Evolutionary conservation across 75 land plant genomes (phyloP), one percentile per base, ranked within the genome.

Genomic region (Chamaecyparis obtusa): DNA sequence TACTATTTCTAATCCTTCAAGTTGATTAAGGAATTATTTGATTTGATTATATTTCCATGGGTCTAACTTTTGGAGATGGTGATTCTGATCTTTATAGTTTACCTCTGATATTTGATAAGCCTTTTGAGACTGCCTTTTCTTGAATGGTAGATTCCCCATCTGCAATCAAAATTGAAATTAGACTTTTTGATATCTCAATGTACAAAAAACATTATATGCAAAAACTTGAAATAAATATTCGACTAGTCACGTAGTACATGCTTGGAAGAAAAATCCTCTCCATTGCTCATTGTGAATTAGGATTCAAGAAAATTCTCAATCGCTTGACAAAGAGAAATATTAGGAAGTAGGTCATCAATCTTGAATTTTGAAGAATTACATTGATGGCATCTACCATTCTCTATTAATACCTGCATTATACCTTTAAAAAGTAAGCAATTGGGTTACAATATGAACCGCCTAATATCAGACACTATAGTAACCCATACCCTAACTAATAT

Each of bases 81-180:
- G 90, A 88, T 57, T 90, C 72, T 32, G 89, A 94, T 87, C 82
- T 85, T 36, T 64, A 44, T 36, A 60, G 83, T 69, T 90, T 83
- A 54, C 85, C 85, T 87, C 89, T 88, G 35, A 69, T 87, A 19
- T 88, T 81, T 71, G 95, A 88, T 5, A 84, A 80, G 80, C 93
- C 90, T 84, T 89, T 89, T 85, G 95, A 89, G 16, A 80, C 46
- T 19, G 90, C 94, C 57, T 90, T 91, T 55, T 57, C 89, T 83
- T 91, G 93, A 76, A 91, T 94, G 60, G 92, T 92, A 72, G 95
- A 94, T 89, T 95, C 98, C 78, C 91, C 95, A 89, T 96, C 98
- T 96, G 90, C 39, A 76, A 71, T 56, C 69, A 83, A 46, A n/a
- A 51, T 21, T 3, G 32, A 32, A 0, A 87, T 80, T 21, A 24